phyloP scores from a whole-genome alignment of 805 yeast species.

The Metschnikowia arizonensis region DNA sequence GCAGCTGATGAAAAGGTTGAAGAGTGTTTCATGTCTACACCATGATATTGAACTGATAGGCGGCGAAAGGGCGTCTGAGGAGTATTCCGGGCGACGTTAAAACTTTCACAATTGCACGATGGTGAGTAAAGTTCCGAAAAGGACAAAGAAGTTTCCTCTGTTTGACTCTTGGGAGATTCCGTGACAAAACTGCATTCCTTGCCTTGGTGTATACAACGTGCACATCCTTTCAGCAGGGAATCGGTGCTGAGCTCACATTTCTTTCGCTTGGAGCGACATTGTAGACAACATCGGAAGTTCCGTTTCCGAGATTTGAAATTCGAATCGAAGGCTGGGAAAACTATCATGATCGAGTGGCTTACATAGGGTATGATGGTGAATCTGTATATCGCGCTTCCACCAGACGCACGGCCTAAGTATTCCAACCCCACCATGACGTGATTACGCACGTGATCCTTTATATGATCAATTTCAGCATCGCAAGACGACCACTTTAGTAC shows the following conservation, averaged over 20 bases:
- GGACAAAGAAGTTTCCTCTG: not conserved
- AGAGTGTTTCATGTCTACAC: not conserved
- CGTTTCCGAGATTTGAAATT: constrained; percentile 38
- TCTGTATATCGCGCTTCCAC: not conserved
- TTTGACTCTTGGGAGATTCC: not conserved
- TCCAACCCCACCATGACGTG: not conserved
- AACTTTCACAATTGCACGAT: not conserved
- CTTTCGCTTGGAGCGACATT: constrained; percentile 33
- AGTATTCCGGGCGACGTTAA: not conserved
- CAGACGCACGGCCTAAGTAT: not conserved
- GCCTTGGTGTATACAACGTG: constrained; percentile 2
- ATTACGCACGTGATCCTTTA: not conserved
- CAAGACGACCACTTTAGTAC: not conserved
- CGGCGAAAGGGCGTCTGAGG: not conserved
- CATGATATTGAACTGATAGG: not conserved
- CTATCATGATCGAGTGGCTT: constrained; percentile 27
- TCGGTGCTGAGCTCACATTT: not conserved
- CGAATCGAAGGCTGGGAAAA: constrained; percentile 41
- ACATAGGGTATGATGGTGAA: not conserved
- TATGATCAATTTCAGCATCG: not conserved
- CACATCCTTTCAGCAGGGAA: constrained; percentile 1
- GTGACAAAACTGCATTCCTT: constrained; percentile 19
- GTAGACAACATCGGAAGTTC: constrained; percentile 39
- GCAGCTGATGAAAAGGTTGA: not conserved
- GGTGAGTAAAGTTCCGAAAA: not conserved